Percentiles rank a stretch among this genome's conserved stretches.
These are phyloP conservation scores for Agrocybe chaxingu DNA, from an alignment of 768 basidiomycete species.

Conservation along the genomic window DNA sequence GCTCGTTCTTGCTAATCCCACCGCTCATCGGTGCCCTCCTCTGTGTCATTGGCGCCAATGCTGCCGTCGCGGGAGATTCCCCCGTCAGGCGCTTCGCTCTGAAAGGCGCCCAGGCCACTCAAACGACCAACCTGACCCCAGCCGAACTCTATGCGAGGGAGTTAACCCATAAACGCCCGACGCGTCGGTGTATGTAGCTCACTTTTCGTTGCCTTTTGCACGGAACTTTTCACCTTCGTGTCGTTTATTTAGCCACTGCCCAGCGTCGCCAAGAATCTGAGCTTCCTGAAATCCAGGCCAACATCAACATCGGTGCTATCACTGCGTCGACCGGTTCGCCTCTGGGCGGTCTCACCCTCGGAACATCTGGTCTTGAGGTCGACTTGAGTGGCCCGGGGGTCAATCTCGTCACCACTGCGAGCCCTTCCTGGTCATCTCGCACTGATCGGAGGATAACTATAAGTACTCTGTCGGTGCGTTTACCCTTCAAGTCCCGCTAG, in stretches of 20 bases:
- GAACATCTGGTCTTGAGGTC: background rate
- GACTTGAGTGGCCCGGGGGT: background rate
- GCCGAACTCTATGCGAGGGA: background rate
- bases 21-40: background rate
- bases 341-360: background rate
- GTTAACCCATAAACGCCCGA: conserved; percentile 1
- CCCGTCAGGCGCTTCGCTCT: background rate
- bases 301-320: background rate
- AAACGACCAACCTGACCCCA: background rate
- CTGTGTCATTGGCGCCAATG: background rate
- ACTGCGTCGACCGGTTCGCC: conserved; percentile 1
- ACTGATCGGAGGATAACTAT: background rate
- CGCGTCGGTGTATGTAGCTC: conserved; percentile 2
- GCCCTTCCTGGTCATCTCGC: background rate
- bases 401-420: background rate
- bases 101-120: background rate
- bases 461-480: background rate
- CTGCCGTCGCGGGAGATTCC: background rate
- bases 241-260: background rate
- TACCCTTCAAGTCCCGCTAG: no score
- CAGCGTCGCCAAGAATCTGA: conserved; percentile 2
- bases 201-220: background rate
- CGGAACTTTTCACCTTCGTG: background rate
- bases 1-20: background rate
- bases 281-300: background rate